phyloP scores from a whole-genome alignment of 2,329 filamentous ascomycete genomes.

The Purpureocillium takamizusanense region DNA sequence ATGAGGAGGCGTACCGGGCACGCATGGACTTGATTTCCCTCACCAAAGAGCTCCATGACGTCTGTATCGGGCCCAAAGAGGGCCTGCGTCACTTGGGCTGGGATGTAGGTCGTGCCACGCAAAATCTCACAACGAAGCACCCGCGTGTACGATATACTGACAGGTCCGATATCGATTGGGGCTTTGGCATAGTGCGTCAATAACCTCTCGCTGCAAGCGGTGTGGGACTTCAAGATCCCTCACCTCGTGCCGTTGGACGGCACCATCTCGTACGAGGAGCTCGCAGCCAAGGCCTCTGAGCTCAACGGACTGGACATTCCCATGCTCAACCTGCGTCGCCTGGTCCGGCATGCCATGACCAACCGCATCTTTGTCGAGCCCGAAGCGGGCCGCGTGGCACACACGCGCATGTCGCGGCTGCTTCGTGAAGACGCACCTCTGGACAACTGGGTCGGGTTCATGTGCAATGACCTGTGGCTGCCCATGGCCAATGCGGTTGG shows the following conservation, averaged over 20 bases:
- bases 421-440: conserved; percentile 18
- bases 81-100: conserved; percentile 14
- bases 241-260: conserved; percentile 17
- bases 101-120: conserved; percentile 14
- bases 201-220: conserved; percentile 18
- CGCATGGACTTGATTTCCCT: conserved; percentile 11
- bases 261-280: conserved; percentile 17
- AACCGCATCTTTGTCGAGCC: conserved; percentile 31
- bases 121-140: too few relatives aligned
- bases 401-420: conserved; percentile 24
- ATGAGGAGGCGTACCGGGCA: conserved; percentile 5
- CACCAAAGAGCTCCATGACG: conserved; percentile 13
- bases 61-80: conserved; percentile 12
- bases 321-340: conserved; percentile 19
- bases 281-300: conserved; percentile 17
- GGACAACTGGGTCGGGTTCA: conserved; percentile 21
- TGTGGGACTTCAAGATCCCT: conserved; percentile 20
- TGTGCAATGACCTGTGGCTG: conserved; percentile 18
- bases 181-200: conserved; percentile 14
- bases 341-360: conserved; percentile 28
- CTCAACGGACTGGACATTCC: conserved; percentile 26
- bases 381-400: conserved; percentile 24
- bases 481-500: conserved; percentile 19
- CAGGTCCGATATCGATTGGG: too few relatives aligned
- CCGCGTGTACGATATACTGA: too few relatives aligned